Evolutionary conservation across 2,329 filamentous ascomycete genomes (phyloP), one percentile per base, ranked within the genome.

Genomic region (Stenocarpella maydis): DNA sequence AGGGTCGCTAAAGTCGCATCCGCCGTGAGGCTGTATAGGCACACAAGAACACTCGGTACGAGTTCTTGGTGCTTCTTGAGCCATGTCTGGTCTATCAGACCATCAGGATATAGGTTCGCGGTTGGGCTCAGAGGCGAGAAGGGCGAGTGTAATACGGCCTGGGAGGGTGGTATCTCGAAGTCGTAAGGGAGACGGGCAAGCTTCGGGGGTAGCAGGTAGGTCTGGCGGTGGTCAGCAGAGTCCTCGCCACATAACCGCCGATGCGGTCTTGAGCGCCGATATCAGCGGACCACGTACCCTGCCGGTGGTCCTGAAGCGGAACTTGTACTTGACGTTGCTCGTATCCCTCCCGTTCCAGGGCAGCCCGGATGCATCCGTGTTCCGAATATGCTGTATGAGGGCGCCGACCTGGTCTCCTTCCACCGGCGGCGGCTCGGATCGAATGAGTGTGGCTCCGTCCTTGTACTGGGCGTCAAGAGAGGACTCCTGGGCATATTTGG

Each of bases 71-170:
- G 95, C 78, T 98, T 99, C 70, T 88, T 88, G 67, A 97, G 85
- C 95, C 95, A 99, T 71, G 88, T 81, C 24, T 91, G 86, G 71
- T 94, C 90, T 78, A 98, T 89, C 69, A 98, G 83, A 5, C 95
- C 96, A 80, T 98, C 96, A 9, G 95, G 95, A 77, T 96, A 98
- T 3, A 97, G 86, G 2, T 89, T 85, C 9, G 95, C 97, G 9
- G 87, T 87, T 4, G 95, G 94, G 47, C 92, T 96, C 37, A 98
- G 85, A 0, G 95, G 96, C 2, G 96, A 98, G 73, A 97, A 90
- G 1, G 95, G 93, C 15, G 96, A 98, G 79, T 98, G 95, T 5
- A 97, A 82, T n/a, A 90, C 83, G 70, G 85, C 82, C 21, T 84
- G 80, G 28, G 83, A 78, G 45, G 81, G 79, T 65, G 85, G 81